These are phyloP conservation scores for Malania oleifera DNA, from an alignment of 164 flowering plant species.

Conservation along the genomic window DNA sequence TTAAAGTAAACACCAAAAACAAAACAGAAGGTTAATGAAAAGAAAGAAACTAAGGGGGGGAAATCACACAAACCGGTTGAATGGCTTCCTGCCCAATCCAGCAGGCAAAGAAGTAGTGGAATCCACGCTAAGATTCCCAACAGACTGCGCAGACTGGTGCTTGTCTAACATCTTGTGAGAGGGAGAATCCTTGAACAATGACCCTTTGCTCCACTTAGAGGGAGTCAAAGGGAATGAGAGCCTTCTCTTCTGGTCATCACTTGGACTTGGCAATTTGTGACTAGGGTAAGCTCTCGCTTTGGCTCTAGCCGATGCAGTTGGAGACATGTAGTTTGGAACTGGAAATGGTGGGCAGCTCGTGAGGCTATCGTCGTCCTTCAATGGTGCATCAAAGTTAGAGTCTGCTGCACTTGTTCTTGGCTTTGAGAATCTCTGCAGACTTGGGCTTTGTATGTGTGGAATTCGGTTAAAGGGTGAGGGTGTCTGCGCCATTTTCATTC, in stretches of 20 bases:
- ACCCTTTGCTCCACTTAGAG: conserved; percentile 65
- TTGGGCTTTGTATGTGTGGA: conserved; percentile 18
- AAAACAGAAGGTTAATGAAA: conserved; percentile 8
- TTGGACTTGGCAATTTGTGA: conserved; percentile 44
- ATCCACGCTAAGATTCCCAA: conserved; percentile 69
- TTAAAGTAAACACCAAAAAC: conserved; percentile 3
- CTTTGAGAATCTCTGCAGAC: conserved; percentile 24
- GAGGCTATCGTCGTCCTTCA: conserved; percentile 85
- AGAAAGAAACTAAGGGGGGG: conserved; percentile 5
- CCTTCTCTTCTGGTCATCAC: conserved; percentile 43
- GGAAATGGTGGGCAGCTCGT: conserved; percentile 92
- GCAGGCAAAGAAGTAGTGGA: conserved; percentile 82
- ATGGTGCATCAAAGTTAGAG: conserved; percentile 32
- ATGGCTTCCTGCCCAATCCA: conserved; percentile 74
- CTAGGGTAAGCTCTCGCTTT: conserved; percentile 54
- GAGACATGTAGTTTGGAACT: conserved; percentile 82
- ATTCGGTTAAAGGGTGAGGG: conserved; percentile 16
- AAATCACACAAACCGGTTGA: conserved; percentile 81
- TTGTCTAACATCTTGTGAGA: conserved; percentile 36
- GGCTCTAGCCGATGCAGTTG: conserved; percentile 82
- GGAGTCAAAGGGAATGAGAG: conserved; percentile 67
- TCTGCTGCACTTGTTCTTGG: conserved; percentile 34
- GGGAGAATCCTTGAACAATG: conserved; percentile 45
- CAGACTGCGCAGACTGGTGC: conserved; percentile 40
- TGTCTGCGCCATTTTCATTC: conserved; percentile 23